Percentiles rank a stretch among this genome's conserved stretches.
Evolutionary conservation across 2,329 filamentous ascomycete genomes (phyloP).

Genomic region (Teratosphaeriaceae sp.): DNA sequence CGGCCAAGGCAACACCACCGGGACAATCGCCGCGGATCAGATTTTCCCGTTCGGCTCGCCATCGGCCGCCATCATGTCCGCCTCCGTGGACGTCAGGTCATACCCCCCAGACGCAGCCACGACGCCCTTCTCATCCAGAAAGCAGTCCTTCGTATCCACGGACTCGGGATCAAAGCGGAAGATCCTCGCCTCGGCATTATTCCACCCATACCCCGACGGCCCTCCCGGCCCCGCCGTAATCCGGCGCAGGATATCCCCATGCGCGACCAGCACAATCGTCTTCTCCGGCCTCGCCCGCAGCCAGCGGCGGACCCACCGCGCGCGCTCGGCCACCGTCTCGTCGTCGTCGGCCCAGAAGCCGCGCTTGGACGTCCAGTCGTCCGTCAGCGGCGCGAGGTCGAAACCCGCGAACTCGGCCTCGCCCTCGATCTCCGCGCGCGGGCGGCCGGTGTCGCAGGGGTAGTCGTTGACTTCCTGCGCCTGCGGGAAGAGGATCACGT

Average conservation of each 20-base stretch:
- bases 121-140: conserved; percentile 19
- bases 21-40: neutral
- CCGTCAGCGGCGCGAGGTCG: conserved; percentile 20
- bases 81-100: conserved; percentile 23
- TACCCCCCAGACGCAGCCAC: conserved; percentile 28
- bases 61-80: conserved; percentile 14
- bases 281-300: conserved; percentile 25
- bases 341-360: conserved; percentile 23
- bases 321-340: conserved; percentile 17
- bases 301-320: conserved; percentile 25
- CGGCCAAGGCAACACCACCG: too few species aligned
- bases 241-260: conserved; percentile 27
- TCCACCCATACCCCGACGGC: conserved; percentile 23
- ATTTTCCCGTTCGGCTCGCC: conserved; percentile 1
- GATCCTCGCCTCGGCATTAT: conserved; percentile 25
- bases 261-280: conserved; percentile 28
- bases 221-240: conserved; percentile 20
- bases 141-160: conserved; percentile 23
- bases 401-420: conserved; percentile 24
- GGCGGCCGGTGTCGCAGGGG: conserved; percentile 26
- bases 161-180: conserved; percentile 22
- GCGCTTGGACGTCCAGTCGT: conserved; percentile 27
- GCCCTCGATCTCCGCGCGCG: conserved; percentile 16
- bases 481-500: conserved; percentile 25
- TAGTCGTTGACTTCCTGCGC: conserved; percentile 28